Base-by-base conservation (phyloP, 2,329 filamentous ascomycete genomes). In the Bipolaris bicolor region DNA sequence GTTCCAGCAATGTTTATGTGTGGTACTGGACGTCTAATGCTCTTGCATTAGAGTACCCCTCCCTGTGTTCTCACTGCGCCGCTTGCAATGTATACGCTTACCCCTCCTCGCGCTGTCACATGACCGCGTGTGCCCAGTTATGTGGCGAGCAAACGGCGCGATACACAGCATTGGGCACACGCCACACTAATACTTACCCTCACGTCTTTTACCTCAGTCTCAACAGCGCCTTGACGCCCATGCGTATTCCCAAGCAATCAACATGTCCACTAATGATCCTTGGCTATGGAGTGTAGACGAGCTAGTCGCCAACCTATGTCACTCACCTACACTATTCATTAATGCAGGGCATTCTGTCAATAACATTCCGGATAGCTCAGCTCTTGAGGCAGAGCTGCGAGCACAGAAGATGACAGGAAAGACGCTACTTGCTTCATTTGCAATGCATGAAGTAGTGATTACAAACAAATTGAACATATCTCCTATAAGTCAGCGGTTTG, bases 201-300 rank as follows among this genome's bases (percentile, higher is more conserved):
- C 22, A 31, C 18, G 11, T 49, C 46, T 37, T 9, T 24, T 15
- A n/a, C n/a, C 33, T 16, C 10, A 5, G 5, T 16, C 9, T 11
- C 13, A 24, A 16, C 31, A 44, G 22, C 5, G 20, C 18, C 39
- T 24, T 18, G 34, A 13, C 18, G 13, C 37, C 24, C 7, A 20
- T 24, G 22, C 7, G 29, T 15, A 5, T 22, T 41, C 11, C 3
- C 3, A 36, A 16, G 7, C 9, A 29, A n/a, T 3, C 15, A 31
- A 11, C 24, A 57, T 49, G 52, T 41, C 34, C 20, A 15, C 31
- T 6, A 41, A 37, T 9, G 91, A 96, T 76, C 91, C 92, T n/a
- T 89, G 88, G 74, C 69, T 83, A 52, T 96, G 92, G 92, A 83
- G 84, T 34, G 81, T 88, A 31, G 86, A 89, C 36, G 82, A 86